Percentiles rank a stretch among this genome's conserved stretches.
Conservation (phyloP, 257 asterid genomes). For the Plectranthus barbatus region DNA sequence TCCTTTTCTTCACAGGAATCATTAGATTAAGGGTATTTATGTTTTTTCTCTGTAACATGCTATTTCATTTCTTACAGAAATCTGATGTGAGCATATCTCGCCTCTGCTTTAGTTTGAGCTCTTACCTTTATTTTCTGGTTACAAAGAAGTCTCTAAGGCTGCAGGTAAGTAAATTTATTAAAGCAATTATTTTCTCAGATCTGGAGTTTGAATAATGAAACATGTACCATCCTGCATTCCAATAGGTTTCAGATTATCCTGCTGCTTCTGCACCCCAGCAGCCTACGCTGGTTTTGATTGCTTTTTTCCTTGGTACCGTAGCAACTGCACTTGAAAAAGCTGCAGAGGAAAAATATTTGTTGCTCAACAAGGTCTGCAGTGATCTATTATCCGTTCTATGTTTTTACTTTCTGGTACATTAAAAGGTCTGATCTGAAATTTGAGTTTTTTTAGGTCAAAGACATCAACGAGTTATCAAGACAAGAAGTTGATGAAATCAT, state of each 20-base stretch:
- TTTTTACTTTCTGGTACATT: constrained; percentile 1
- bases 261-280: constrained; percentile 53
- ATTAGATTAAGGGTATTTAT: background rate
- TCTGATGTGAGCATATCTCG: constrained; percentile 58
- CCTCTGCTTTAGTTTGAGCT: constrained; percentile 86
- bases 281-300: constrained; percentile 64
- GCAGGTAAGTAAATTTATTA: constrained; percentile 40
- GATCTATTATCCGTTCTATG: background rate
- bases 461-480: constrained; percentile 88
- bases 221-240: constrained; percentile 9
- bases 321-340: constrained; percentile 63
- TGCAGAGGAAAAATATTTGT: constrained; percentile 72
- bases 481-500: constrained; percentile 94
- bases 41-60: background rate
- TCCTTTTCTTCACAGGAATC: too few species aligned
- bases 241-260: constrained; percentile 61
- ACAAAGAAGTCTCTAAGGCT: constrained; percentile 68
- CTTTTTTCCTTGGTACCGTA: constrained; percentile 53
- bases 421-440: background rate
- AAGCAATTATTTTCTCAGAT: constrained; percentile 2
- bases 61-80: constrained; percentile 54
- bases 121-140: constrained; percentile 80
- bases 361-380: constrained; percentile 66
- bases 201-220: constrained; percentile 1
- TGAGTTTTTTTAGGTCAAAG: constrained; percentile 54